Evolutionary conservation across 164 flowering plant species (phyloP).

Genomic region (Liriodendron chinense): DNA sequence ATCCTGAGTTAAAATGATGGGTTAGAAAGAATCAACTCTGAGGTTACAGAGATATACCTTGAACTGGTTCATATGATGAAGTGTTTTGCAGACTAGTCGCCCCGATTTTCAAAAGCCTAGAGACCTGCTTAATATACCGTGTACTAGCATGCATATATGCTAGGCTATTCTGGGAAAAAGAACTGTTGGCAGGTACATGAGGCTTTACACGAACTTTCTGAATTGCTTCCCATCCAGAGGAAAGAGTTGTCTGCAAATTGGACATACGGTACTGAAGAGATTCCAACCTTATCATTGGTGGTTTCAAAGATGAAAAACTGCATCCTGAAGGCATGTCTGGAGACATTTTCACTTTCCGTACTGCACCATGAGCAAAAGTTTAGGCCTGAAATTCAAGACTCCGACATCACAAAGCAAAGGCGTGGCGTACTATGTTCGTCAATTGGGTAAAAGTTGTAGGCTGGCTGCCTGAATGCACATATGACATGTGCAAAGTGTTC

Average conservation of each 20-base stretch:
- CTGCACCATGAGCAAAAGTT: conserved; percentile 35
- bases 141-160: conserved; percentile 80
- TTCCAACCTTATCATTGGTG: conserved; percentile 49
- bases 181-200: conserved; percentile 50
- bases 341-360: conserved; percentile 73
- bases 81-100: conserved; percentile 67
- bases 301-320: conserved; percentile 53
- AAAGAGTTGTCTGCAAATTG: conserved; percentile 45
- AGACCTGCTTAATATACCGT: conserved; percentile 79
- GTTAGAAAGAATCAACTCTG: not conserved
- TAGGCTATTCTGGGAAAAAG: conserved; percentile 71
- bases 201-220: conserved; percentile 48
- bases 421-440: not conserved
- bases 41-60: conserved; percentile 45
- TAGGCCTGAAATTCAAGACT: not conserved
- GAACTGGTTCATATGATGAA: conserved; percentile 68
- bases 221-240: conserved; percentile 72
- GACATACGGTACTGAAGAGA: conserved; percentile 39
- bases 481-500: not conserved
- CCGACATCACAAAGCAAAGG: not conserved
- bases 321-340: conserved; percentile 83
- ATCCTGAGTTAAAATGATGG: not conserved
- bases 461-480: not conserved
- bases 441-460: not conserved
- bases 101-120: conserved; percentile 74